Conservation (phyloP, 73 alveolate species). For the Durusdinium trenchii region DNA sequence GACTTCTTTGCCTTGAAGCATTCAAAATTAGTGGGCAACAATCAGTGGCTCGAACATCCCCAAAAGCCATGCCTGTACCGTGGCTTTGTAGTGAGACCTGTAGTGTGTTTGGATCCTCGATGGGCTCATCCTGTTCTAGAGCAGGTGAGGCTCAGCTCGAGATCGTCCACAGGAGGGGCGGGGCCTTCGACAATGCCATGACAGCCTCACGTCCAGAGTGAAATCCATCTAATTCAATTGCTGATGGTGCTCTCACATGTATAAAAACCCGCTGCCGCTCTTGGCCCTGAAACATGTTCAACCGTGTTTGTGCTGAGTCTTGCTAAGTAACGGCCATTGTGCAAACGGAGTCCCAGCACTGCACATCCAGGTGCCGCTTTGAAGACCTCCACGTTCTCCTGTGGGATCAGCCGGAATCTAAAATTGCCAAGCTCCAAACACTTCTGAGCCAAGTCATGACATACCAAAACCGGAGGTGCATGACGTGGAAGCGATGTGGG, state of each 20-base stretch:
- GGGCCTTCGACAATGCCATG: constrained; percentile 76
- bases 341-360: constrained; percentile 85
- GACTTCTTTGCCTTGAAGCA: not conserved
- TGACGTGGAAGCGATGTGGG: not conserved
- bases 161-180: constrained; percentile 25
- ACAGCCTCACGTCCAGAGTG: not conserved
- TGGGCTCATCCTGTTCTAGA: no score
- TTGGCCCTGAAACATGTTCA: no score
- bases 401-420: not conserved
- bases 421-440: not conserved
- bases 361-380: constrained; percentile 88
- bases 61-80: no score
- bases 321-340: constrained; percentile 55
- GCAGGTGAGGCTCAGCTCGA: not conserved
- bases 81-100: no score
- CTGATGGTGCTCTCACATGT: no score
- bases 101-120: no score
- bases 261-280: no score
- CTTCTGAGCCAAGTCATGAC: no score
- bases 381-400: constrained; percentile 72
- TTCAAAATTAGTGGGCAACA: not conserved
- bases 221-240: no score
- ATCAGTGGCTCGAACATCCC: no score
- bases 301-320: no score
- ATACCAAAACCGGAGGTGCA: not conserved